Evolutionary conservation across 345 rosid genomes (phyloP), one percentile per base, ranked within the genome.

Genomic region (Noccaea caerulescens): DNA sequence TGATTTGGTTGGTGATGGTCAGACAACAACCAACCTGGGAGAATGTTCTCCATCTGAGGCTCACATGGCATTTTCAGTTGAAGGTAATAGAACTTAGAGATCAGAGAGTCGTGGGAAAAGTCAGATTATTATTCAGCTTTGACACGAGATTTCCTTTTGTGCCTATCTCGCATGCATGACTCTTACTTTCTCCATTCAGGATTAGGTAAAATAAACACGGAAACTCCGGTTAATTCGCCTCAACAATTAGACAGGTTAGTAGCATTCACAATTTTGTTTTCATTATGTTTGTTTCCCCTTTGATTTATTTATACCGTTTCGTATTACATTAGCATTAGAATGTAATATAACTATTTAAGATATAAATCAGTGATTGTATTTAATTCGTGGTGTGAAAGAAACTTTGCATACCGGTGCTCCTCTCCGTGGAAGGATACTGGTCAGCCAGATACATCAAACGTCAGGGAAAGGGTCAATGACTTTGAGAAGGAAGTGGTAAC

Each of bases 31-130:
- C 77, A 54, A 60, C 43, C 61, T 64, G 41, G 83, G 74, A 63
- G 75, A 61, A 64, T 50, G 59, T 79, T 79, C 82, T 50, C 80
- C 60, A 46, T 71, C 62, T 71, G 98, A 92, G 77, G 72, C 86
- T 70, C 91, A 92, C 76, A 86, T 84, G 79, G 89, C 98, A 58
- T 88, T 92, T 78, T 87, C 98, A 81, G 82, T 89, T 65, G 85
- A 86, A 75, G 98, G 98, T 92, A 85, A 85, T 60, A 63, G 8
- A 45, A 62, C 36, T 58, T 47, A 38, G 34, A 61, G 32, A 14
- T 55, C 44, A 8, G 9, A 20, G 25, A 45, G 32, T 43, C 18
- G 25, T 5, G 44, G 61, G 43, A 39, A 13, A 49, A 13, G 11
- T 59, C 47, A 18, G 34, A 45, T 13, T 27, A 37, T 67, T 61